Base-by-base conservation (phyloP, 2,329 filamentous ascomycete genomes). In the Sporothrix luriei region DNA sequence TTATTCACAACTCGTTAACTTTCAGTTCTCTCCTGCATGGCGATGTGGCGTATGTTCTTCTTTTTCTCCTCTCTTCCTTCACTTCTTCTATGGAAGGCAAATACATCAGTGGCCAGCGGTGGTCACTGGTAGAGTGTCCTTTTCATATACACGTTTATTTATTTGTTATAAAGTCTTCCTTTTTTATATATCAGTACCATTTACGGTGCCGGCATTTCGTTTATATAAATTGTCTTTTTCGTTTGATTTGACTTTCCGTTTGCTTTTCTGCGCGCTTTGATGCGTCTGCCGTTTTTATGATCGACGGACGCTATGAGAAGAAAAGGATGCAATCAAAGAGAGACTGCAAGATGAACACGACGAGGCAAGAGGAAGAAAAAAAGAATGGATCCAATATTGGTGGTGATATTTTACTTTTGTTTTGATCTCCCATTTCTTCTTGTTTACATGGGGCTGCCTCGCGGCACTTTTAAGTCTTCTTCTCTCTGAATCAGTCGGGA, bases 401-500 rank as follows among this genome's bases (percentile, higher is more conserved):
- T 54, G 10, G n/a, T 43, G 48, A 24, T 52, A 13, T 6, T 64
- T 46, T 48, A 13, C 2, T 66, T 66, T 77, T 80, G 82, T 79
- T 82, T 79, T 78, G 26, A 40, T 69, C 19, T 51, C 24, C 66
- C 14, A n/a, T 49, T 49, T 49, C 14, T 64, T 38, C 26, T 52
- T 14, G 40, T 29, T 66, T 71, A 71, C 51, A 68, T 48, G 59
- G 68, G 68, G 80, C 77, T 83, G 81, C 82, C 82, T 82, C 82
- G 74, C 82, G 82, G 82, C 80, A 81, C 76, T 68, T 26, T 68
- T 29, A 26, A 48, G 10, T 51, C 49, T 57, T 51, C n/a, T 57
- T 46, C 43, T 55, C 14, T 59, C 54, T 69, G 54, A 29, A 26
- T 26, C 14, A 52, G 33, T 61, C 61, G 46, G 66, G 54, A 26